phyloP scores from a whole-genome alignment of 2,329 filamentous ascomycete genomes.

The Elsinoe necatrix region DNA sequence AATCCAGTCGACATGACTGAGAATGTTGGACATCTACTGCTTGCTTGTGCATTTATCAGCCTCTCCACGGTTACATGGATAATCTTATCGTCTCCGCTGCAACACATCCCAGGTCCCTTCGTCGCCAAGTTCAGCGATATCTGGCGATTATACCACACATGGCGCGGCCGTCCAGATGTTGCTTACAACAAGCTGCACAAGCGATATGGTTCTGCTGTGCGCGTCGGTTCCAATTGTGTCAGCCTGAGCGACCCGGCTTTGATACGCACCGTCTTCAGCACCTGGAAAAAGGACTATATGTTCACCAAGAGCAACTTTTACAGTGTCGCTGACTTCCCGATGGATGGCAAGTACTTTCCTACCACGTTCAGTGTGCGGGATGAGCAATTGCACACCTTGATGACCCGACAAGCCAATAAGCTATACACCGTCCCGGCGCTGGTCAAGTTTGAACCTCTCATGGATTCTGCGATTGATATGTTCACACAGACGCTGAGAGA shows the following conservation, averaged over 20 bases:
- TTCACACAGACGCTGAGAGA: slow-evolving; percentile 1
- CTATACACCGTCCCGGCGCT: slow-evolving; percentile 15
- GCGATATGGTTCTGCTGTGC: slow-evolving; percentile 14
- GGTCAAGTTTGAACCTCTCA: slow-evolving; percentile 4
- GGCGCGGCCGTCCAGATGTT: slow-evolving; percentile 19
- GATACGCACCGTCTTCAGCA: slow-evolving; percentile 12
- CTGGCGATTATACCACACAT: slow-evolving; percentile 28
- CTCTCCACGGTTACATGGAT: not conserved
- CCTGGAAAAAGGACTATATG: slow-evolving; percentile 8
- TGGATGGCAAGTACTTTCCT: slow-evolving; percentile 11
- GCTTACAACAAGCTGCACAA: slow-evolving; percentile 14
- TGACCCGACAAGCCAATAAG: not conserved
- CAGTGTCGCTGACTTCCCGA: slow-evolving; percentile 7
- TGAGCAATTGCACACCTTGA: slow-evolving; percentile 12
- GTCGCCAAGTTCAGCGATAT: slow-evolving; percentile 29
- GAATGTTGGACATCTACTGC: not conserved
- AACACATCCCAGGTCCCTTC: slow-evolving; percentile 28
- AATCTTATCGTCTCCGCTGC: slow-evolving; percentile 23
- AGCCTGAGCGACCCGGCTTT: slow-evolving; percentile 15
- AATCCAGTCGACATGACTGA: not conserved
- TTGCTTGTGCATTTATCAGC: not conserved
- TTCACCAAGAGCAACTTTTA: slow-evolving; percentile 8
- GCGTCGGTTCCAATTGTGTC: slow-evolving; percentile 17
- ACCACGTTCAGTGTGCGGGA: slow-evolving; percentile 12
- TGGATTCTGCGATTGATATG: slow-evolving; percentile 6